A percentile compares a stretch with the other conserved stretches of the same genome.
phyloP scores from a whole-genome alignment of 129 eudicot species.

The Chrysanthemum makinoi region DNA sequence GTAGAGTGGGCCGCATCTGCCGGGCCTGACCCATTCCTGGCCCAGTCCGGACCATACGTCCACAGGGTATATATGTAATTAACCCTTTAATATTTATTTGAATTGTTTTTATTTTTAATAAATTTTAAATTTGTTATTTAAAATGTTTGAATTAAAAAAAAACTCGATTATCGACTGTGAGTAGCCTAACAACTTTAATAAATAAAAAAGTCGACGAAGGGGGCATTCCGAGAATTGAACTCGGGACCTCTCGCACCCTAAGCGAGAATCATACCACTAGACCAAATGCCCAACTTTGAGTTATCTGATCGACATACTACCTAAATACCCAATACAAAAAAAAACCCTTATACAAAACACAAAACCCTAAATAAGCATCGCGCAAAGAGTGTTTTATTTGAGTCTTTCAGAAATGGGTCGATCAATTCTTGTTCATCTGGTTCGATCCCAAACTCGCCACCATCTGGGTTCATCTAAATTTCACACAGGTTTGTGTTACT shows the following conservation, averaged over 20 bases:
- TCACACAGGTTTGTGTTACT: constrained; percentile 38
- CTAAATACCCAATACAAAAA: background rate
- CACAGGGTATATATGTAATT: no score
- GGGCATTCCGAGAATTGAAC: constrained; percentile 99
- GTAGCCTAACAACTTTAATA: no score
- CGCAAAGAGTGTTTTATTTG: background rate
- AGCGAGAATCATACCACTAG: constrained; percentile 99
- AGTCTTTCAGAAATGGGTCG: constrained; percentile 43
- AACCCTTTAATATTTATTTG: no score
- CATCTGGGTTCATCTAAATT: constrained; percentile 31
- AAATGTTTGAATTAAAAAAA: no score
- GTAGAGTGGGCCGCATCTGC: no score
- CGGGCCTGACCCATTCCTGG: no score
- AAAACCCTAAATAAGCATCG: constrained; percentile 30
- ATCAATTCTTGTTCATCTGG: constrained; percentile 44
- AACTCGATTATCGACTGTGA: no score
- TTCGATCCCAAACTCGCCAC: constrained; percentile 47
- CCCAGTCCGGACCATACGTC: no score
- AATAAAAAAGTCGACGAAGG: constrained; percentile 14
- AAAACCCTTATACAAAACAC: background rate
- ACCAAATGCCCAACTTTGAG: constrained; percentile 68
- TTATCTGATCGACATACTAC: rapidly evolving
- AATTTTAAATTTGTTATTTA: no score
- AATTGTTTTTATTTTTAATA: no score
- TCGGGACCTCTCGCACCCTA: constrained; percentile 99